A percentile compares a stretch with the other conserved stretches of the same genome.
Evolutionary conservation across 495 filamentous ascomycete species (phyloP).

Genomic region (Parathielavia hyrcaniae): DNA sequence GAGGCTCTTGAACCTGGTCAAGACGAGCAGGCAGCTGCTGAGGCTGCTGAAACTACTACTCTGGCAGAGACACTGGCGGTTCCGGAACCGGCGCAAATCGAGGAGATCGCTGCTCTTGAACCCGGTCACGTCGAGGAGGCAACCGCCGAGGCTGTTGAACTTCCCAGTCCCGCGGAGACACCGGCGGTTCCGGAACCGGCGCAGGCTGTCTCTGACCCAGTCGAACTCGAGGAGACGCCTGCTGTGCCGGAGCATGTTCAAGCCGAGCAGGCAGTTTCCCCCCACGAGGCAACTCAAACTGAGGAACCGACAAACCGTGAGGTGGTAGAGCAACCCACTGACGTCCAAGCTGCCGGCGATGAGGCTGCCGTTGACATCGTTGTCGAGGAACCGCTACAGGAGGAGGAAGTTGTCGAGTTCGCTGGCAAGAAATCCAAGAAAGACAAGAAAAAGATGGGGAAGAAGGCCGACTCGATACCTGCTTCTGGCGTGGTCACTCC

Average conservation of each 20-base stretch:
- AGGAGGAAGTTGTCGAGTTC: neutral
- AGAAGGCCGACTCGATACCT: constrained; percentile 7
- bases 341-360: neutral
- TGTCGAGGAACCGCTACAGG: neutral
- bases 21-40: neutral
- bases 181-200: no score
- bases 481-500: constrained; percentile 14
- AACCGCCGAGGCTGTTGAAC: no score
- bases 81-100: neutral
- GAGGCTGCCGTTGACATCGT: neutral
- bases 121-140: neutral
- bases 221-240: neutral
- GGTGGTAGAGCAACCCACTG: neutral
- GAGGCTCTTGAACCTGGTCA: neutral
- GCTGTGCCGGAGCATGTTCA: neutral
- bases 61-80: neutral
- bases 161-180: no score
- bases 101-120: neutral
- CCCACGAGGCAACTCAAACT: neutral
- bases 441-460: constrained; percentile 21
- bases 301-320: neutral
- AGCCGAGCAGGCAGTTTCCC: neutral
- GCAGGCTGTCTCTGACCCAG: neutral
- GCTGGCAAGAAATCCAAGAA: constrained; percentile 25
- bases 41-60: neutral